These are phyloP conservation scores for Aspergillus nanangensis DNA, from an alignment of 495 filamentous ascomycete species.

Conservation along the genomic window DNA sequence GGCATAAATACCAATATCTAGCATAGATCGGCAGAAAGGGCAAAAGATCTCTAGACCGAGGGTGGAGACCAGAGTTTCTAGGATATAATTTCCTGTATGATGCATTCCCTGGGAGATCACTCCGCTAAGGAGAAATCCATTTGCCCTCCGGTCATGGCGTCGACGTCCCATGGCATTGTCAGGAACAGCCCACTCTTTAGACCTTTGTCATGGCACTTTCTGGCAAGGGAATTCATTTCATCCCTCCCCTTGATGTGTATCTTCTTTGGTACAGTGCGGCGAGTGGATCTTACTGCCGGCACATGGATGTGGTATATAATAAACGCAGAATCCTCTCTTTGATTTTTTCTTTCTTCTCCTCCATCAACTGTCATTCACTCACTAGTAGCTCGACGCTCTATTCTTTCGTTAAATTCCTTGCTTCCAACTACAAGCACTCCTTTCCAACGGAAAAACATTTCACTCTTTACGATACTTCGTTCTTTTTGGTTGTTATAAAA, in stretches of 20 bases:
- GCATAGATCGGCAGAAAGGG: no score
- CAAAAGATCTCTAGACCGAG: background rate
- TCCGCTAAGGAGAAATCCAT: background rate
- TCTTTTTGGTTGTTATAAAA: background rate
- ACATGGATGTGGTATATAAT: background rate
- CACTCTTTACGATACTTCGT: background rate
- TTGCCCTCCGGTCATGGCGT: background rate
- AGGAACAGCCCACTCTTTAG: background rate
- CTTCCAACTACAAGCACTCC: background rate
- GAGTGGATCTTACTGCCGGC: background rate
- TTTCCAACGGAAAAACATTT: background rate
- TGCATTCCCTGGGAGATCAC: background rate
- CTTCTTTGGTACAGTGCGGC: no score
- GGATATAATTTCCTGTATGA: background rate
- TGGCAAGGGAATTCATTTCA: background rate
- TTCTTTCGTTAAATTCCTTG: background rate
- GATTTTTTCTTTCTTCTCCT: background rate
- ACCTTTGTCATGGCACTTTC: background rate
- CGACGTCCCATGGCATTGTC: background rate
- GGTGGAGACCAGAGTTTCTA: background rate
- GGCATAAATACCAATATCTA: no score
- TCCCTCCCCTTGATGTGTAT: no score
- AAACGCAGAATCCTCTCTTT: background rate
- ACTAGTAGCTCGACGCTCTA: no score
- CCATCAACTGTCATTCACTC: background rate